A percentile compares a stretch with the other conserved stretches of the same genome.
Conservation (phyloP, 441 rosid species). For the Eutrema salsugineum region DNA sequence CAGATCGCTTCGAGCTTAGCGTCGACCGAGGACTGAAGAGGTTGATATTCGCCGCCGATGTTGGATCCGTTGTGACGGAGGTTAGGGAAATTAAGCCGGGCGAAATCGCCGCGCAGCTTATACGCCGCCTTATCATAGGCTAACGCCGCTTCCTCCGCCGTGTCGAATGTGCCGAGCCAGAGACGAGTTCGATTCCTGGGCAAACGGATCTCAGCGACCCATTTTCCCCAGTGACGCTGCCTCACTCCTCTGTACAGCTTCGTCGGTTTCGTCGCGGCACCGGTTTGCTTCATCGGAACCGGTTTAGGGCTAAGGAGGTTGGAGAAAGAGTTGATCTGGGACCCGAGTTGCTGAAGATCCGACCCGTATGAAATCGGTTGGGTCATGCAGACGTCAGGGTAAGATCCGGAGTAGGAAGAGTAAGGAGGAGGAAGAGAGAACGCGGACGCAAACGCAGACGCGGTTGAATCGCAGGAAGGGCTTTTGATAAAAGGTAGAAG, state of each 20-base stretch:
- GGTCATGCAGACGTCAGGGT: slow-evolving; percentile 35
- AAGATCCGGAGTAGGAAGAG: slow-evolving; percentile 5
- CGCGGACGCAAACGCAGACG: slow-evolving; percentile 22
- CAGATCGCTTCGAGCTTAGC: slow-evolving; percentile 63
- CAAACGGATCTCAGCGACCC: slow-evolving; percentile 65
- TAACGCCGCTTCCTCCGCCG: slow-evolving; percentile 60
- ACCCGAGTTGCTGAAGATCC: slow-evolving; percentile 33
- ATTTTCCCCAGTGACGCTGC: slow-evolving; percentile 63
- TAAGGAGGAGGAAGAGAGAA: slow-evolving; percentile 7
- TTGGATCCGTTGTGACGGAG: slow-evolving; percentile 41
- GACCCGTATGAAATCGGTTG: slow-evolving; percentile 33
- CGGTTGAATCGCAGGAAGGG: slow-evolving; percentile 39
- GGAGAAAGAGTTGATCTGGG: slow-evolving; percentile 28
- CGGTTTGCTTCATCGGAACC: slow-evolving; percentile 39
- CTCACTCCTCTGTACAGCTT: slow-evolving; percentile 58
- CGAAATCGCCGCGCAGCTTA: slow-evolving; percentile 50
- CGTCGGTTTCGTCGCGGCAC: slow-evolving; percentile 32
- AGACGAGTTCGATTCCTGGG: slow-evolving; percentile 57
- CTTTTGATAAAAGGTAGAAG: slow-evolving; percentile 68
- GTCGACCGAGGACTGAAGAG: slow-evolving; percentile 57
- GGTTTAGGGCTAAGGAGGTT: slow-evolving; percentile 44
- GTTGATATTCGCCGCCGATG: slow-evolving; percentile 46
- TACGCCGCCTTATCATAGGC: slow-evolving; percentile 55
- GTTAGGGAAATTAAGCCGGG: slow-evolving; percentile 52
- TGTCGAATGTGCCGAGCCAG: slow-evolving; percentile 59